phyloP scores from a whole-genome alignment of 345 rosid species.

The Toxicodendron radicans region DNA sequence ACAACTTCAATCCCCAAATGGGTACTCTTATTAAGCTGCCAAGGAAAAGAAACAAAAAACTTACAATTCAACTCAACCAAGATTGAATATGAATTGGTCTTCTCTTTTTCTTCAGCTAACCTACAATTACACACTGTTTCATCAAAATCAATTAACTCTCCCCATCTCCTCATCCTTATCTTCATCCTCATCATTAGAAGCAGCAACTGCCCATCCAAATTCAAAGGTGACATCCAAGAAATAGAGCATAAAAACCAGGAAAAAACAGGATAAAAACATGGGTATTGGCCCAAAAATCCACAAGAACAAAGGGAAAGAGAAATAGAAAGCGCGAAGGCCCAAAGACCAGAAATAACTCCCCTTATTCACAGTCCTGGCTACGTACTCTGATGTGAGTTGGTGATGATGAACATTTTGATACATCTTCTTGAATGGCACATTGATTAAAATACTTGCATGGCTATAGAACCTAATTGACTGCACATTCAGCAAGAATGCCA shows the following conservation, averaged over 20 bases:
- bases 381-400: slow-evolving; percentile 55
- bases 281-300: slow-evolving; percentile 95
- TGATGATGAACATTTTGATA: slow-evolving; percentile 28
- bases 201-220: slow-evolving; percentile 38
- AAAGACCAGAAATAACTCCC: slow-evolving; percentile 94
- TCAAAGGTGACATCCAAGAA: slow-evolving; percentile 62
- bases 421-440: slow-evolving; percentile 65
- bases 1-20: background rate
- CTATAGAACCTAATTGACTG: slow-evolving; percentile 86
- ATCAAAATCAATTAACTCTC: background rate
- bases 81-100: slow-evolving; percentile 14
- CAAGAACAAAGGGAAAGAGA: slow-evolving; percentile 77
- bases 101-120: background rate
- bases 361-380: slow-evolving; percentile 61
- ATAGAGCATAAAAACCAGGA: slow-evolving; percentile 59
- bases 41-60: background rate
- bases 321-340: slow-evolving; percentile 84
- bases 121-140: too few species aligned
- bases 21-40: background rate
- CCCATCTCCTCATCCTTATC: slow-evolving; percentile 31
- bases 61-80: slow-evolving; percentile 18
- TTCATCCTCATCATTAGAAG: slow-evolving; percentile 19
- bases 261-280: slow-evolving; percentile 59
- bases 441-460: slow-evolving; percentile 85
- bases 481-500: slow-evolving; percentile 64